Conservation (phyloP, 2,329 filamentous ascomycete genomes). For the Macroventuria anomochaeta region DNA sequence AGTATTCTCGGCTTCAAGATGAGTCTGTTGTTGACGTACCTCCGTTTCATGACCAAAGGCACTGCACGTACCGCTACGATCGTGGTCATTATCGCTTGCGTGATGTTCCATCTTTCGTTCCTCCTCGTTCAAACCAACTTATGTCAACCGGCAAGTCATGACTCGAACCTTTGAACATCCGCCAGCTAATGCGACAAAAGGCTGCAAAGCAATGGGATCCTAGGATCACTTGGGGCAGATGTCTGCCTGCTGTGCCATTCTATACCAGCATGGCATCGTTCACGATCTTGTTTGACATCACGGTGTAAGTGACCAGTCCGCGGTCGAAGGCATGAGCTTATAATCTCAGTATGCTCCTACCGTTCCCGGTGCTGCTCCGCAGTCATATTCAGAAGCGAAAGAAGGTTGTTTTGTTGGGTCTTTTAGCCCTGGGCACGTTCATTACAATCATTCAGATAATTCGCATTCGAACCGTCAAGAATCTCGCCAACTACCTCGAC, state of each 20-base stretch:
- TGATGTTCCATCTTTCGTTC: slow-evolving; percentile 21
- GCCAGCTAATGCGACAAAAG: slow-evolving; percentile 5
- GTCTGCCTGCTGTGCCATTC: slow-evolving; percentile 20
- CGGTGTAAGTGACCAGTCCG: slow-evolving; percentile 10
- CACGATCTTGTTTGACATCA: slow-evolving; percentile 20
- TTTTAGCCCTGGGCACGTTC: slow-evolving; percentile 22
- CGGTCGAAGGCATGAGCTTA: not conserved
- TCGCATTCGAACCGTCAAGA: slow-evolving; percentile 21
- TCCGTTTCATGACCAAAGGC: slow-evolving; percentile 26
- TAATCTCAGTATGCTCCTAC: slow-evolving; percentile 19
- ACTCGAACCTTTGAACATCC: too few species aligned
- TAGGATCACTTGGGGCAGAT: slow-evolving; percentile 17
- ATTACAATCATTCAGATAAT: slow-evolving; percentile 26
- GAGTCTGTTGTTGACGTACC: slow-evolving; percentile 21
- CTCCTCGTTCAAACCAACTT: slow-evolving; percentile 22
- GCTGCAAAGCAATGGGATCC: slow-evolving; percentile 23
- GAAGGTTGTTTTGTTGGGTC: slow-evolving; percentile 17
- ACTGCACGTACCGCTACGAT: slow-evolving; percentile 17
- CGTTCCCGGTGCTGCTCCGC: slow-evolving; percentile 21
- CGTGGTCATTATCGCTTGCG: slow-evolving; percentile 17
- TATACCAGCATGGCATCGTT: slow-evolving; percentile 25
- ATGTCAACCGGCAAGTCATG: slow-evolving; percentile 18
- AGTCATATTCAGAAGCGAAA: slow-evolving; percentile 23
- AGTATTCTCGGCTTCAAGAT: slow-evolving; percentile 28
- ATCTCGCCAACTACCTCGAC: slow-evolving; percentile 24